Conservation (phyloP, 768 basidiomycete genomes). For the Pulveroboletus sp. region DNA sequence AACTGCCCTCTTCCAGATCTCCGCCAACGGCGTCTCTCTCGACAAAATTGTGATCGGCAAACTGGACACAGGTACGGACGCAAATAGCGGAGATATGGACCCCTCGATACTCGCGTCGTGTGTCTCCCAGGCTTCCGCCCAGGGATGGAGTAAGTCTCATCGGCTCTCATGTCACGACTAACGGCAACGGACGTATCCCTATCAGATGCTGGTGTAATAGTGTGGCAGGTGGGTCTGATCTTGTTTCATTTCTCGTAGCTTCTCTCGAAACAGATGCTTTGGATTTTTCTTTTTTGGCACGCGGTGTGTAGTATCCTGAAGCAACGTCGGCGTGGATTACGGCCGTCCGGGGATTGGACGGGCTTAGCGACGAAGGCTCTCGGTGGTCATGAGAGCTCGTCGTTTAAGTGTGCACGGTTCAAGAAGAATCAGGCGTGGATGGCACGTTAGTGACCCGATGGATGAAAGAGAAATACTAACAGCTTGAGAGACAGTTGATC, state of each 20-base stretch:
- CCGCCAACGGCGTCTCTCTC: conserved; percentile 40
- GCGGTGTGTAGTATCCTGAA: conserved; percentile 32
- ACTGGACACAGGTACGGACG: conserved; percentile 39
- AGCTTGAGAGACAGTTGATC: no score
- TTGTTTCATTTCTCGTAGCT: no score
- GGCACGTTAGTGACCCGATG: no score
- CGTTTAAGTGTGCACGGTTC: no score
- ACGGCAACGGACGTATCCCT: background rate
- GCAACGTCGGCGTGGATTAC: conserved; percentile 36
- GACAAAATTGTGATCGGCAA: conserved; percentile 57
- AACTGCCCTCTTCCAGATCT: conserved; percentile 52
- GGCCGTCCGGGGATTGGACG: conserved; percentile 32
- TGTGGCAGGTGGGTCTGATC: conserved; percentile 34
- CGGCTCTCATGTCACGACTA: background rate
- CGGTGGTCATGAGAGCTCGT: no score
- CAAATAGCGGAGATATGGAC: conserved; percentile 53
- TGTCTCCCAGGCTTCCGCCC: conserved; percentile 50
- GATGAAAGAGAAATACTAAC: no score
- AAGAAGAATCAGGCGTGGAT: no score
- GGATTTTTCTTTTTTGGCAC: no score
- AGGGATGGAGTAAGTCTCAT: conserved; percentile 60
- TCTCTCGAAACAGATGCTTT: background rate
- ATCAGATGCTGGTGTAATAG: conserved; percentile 38
- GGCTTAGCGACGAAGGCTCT: no score
- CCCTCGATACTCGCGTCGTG: conserved; percentile 55